Percentiles rank a stretch among this genome's conserved stretches.
phyloP scores from a whole-genome alignment of 1,139 yeast genomes.

The Magnusiomyces magnusii region DNA sequence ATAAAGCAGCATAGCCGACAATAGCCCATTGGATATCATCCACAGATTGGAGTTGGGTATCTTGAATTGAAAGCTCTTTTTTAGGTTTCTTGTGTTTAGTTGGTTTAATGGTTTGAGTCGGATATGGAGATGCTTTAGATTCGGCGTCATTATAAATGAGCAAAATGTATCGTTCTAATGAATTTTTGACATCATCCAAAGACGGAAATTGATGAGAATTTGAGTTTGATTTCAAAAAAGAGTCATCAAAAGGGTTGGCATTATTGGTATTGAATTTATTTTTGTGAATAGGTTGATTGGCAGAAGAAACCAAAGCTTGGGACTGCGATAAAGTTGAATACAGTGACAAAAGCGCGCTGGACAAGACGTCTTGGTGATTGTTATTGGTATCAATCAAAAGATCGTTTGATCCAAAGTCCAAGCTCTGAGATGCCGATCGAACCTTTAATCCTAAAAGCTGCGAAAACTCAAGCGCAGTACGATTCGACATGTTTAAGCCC shows the following conservation, averaged over 20 bases:
- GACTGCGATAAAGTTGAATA: not conserved
- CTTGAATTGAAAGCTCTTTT: not conserved
- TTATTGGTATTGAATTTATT: not conserved
- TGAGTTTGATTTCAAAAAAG: not conserved
- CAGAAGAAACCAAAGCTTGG: not conserved
- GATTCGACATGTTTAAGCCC: not conserved
- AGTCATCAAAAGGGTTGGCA: not conserved
- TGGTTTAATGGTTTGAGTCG: not conserved
- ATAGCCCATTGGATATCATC: slow-evolving; percentile 15
- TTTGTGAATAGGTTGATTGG: not conserved
- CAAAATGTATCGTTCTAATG: not conserved
- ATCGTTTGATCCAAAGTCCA: not conserved
- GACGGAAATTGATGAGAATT: not conserved
- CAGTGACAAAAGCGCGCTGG: not conserved
- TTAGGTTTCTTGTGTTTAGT: not conserved
- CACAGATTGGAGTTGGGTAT: not conserved
- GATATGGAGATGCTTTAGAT: not conserved
- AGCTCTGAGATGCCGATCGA: not conserved
- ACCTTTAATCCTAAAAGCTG: not conserved
- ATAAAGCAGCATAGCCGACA: slow-evolving; percentile 19
- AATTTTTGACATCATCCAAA: not conserved
- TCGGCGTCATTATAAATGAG: not conserved
- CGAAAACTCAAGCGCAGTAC: slow-evolving; percentile 1
- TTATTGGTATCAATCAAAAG: not conserved
- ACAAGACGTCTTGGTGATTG: not conserved